Base-by-base conservation (phyloP, 306 rosid species). In the Sphenostylis stenocarpa region DNA sequence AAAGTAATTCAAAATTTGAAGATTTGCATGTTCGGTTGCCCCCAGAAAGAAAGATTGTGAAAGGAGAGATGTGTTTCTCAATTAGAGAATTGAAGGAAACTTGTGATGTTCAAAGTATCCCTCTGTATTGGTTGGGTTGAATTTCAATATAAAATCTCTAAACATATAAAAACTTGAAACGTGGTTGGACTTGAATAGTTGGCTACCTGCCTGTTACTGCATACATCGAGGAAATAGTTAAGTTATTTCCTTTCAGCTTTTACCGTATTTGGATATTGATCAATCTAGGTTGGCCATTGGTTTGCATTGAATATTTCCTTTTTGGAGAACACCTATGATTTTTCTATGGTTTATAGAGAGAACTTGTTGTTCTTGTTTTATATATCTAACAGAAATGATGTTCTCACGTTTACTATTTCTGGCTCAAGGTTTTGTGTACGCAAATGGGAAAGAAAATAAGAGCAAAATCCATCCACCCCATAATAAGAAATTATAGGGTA, bases 1-100 rank as follows among this genome's bases (percentile, higher is more conserved):
- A 78, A 64, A 77, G 70, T 66, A 52, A 52, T 34, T 52, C 67
- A 69, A 62, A 49, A 55, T 64, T 64, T 70, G 61, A 78, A 58
- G 76, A 72, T 81, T 82, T 65, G 75, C 79, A 61, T 86, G 87
- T 87, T 85, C 73, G 63, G 83, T 76, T 63, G 77, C 80, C 81
- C 80, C 80, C 48, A 60, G 73, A 65, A 83, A 33, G 28, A 81
- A 19, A 44, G 28, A 41, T 28, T 24, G 41, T 57, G 74, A 14
- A 52, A 66, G 13, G 74, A 66, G 26, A 12, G 24, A 34, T 51
- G 34, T 52, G 31, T 55, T 55, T 56, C 55, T 64, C 38, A 19
- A 65, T 65, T 36, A 11, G 23, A 63, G 41, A 60, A 60, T 60
- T 60, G 39, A 75, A 73, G 60, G 75, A 3, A 24, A 51, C 52